Percentiles rank a stretch among this genome's conserved stretches.
These are phyloP conservation scores for Aspergillus funiculosus DNA, from an alignment of 495 filamentous ascomycete species.

Conservation along the genomic window DNA sequence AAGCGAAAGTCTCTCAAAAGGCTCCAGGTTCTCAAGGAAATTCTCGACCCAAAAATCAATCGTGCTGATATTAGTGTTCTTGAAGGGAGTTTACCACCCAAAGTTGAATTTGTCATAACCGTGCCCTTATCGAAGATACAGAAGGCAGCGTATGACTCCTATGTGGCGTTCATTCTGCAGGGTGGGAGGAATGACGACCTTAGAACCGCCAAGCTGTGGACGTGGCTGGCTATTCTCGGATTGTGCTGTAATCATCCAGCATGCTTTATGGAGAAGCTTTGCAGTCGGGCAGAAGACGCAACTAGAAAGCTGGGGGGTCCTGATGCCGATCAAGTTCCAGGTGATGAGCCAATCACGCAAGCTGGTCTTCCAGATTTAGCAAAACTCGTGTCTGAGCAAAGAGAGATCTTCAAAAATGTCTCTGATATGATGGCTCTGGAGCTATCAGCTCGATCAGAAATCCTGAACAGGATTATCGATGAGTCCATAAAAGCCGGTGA, in stretches of 20 bases:
- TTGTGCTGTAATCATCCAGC: slow-evolving; percentile 73
- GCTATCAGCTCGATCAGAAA: slow-evolving; percentile 59
- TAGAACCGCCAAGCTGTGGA: slow-evolving; percentile 31
- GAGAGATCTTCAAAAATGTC: slow-evolving; percentile 25
- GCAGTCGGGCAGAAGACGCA: slow-evolving; percentile 18
- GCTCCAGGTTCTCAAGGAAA: slow-evolving; percentile 63
- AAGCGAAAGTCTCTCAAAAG: slow-evolving; percentile 55
- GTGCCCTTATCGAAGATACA: slow-evolving; percentile 67
- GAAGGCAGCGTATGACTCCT: slow-evolving; percentile 54
- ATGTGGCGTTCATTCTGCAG: slow-evolving; percentile 38
- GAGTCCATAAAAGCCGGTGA: slow-evolving; percentile 56
- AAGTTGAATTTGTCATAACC: slow-evolving; percentile 75
- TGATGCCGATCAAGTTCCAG: slow-evolving; percentile 18
- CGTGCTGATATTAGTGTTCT: slow-evolving; percentile 65
- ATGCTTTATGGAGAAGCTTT: slow-evolving; percentile 55
- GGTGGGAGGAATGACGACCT: slow-evolving; percentile 19
- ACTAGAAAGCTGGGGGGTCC: slow-evolving; percentile 23
- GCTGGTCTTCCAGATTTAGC: slow-evolving; percentile 25
- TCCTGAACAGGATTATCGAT: slow-evolving; percentile 61
- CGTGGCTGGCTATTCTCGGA: slow-evolving; percentile 51
- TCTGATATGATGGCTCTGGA: slow-evolving; percentile 30
- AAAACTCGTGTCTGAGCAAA: slow-evolving; percentile 21
- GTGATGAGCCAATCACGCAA: slow-evolving; percentile 27
- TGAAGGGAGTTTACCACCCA: slow-evolving; percentile 56
- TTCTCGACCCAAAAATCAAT: slow-evolving; percentile 73